Evolutionary conservation across 2,329 filamentous ascomycete genomes (phyloP).

Genomic region (Pezicula rhizophila): DNA sequence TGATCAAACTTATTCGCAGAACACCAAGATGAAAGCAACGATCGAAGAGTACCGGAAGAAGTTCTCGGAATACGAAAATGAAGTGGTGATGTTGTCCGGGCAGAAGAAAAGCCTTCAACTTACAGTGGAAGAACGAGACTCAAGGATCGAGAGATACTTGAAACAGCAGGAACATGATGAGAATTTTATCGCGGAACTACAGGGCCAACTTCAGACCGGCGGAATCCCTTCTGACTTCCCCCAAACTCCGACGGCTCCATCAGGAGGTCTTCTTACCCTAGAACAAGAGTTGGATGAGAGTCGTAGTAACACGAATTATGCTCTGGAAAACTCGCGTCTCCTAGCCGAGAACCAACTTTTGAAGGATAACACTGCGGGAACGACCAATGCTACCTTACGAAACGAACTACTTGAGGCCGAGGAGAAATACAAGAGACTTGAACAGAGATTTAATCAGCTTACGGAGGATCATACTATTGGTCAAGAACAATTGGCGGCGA

Average conservation of each 20-base stretch:
- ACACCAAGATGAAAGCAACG: conserved; percentile 27
- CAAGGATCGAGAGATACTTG: conserved; percentile 25
- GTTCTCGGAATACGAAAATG: conserved; percentile 27
- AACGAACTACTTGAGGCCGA: conserved; percentile 50
- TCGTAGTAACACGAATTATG: conserved; percentile 32
- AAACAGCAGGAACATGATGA: conserved; percentile 38
- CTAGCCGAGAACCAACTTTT: conserved; percentile 57
- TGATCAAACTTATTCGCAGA: conserved; percentile 23
- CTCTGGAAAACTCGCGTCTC: conserved; percentile 49
- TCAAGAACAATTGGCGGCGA: conserved; percentile 50
- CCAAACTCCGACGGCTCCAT: conserved; percentile 10
- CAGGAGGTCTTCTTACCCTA: conserved; percentile 35
- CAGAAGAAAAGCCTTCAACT: conserved; percentile 41
- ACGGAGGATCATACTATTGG: conserved; percentile 52
- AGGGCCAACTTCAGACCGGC: conserved; percentile 41
- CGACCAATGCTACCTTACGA: conserved; percentile 48
- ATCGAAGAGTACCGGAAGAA: conserved; percentile 32
- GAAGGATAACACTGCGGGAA: conserved; percentile 46
- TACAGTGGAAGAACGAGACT: conserved; percentile 29
- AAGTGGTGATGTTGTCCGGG: conserved; percentile 28
- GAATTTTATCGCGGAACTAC: conserved; percentile 43
- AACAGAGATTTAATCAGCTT: conserved; percentile 48
- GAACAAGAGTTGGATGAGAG: conserved; percentile 51
- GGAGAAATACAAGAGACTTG: conserved; percentile 43
- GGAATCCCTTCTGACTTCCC: conserved; percentile 9